phyloP scores from a whole-genome alignment of 805 yeast species.

The Helenozyma baotianmanensis region DNA sequence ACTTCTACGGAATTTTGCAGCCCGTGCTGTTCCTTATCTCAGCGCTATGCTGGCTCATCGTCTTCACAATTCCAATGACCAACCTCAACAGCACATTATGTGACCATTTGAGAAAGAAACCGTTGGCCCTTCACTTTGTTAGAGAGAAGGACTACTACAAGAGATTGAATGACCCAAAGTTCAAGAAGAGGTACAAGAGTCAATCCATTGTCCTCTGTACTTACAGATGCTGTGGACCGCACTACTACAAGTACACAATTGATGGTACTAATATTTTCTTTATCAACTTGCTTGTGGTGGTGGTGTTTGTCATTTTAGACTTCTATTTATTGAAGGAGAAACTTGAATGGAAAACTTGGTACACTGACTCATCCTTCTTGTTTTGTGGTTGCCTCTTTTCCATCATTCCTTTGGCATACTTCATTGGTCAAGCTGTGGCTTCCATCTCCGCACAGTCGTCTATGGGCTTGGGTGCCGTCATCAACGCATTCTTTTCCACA shows the following conservation, averaged over 20 bases:
- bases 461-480: conserved; percentile 98
- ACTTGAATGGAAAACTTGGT: conserved; percentile 31
- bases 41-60: conserved; percentile 70
- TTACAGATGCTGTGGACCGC: conserved; percentile 85
- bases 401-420: conserved; percentile 90
- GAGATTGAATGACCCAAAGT: conserved; percentile 20
- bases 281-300: conserved; percentile 76
- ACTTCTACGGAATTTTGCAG: conserved; percentile 63
- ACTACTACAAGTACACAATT: conserved; percentile 92
- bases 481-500: conserved; percentile 95
- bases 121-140: conserved; percentile 77
- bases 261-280: conserved; percentile 94
- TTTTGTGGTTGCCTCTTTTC: conserved; percentile 77
- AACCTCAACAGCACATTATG: conserved; percentile 65
- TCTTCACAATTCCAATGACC: conserved; percentile 91
- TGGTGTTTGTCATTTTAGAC: conserved; percentile 77
- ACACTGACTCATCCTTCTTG: conserved; percentile 60
- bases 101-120: conserved; percentile 82
- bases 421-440: conserved; percentile 99
- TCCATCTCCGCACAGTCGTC: conserved; percentile 97
- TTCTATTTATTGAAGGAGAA: conserved; percentile 56
- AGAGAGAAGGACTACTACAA: conserved; percentile 48
- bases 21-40: conserved; percentile 61
- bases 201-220: conserved; percentile 77
- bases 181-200: conserved; percentile 36